Evolutionary conservation across 2,329 filamentous ascomycete genomes (phyloP), one percentile per base, ranked within the genome.

Genomic region (Apiospora kogelbergensis): DNA sequence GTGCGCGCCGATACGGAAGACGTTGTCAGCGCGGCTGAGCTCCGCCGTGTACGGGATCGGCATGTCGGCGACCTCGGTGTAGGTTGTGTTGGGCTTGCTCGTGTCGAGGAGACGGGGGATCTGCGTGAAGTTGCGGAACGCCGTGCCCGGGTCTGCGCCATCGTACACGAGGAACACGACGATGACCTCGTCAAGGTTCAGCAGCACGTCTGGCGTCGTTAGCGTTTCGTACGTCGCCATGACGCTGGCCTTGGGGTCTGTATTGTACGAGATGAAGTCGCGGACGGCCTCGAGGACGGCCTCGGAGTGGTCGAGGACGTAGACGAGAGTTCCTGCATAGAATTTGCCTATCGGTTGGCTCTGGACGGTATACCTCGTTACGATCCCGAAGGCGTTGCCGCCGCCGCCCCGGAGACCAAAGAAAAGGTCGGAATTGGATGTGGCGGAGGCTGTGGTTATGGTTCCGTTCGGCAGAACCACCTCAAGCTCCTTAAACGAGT

Each of bases 141-240:
- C 74, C 48, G 74, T 33, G 1, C 78, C 77, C 2, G 78, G 68
- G 45, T 80, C 74, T 6, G 74, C 71, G 0, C 78, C 78, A 46
- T 80, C 78, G 45, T 80, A 80, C 37, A 80, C 78, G n/a, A 79
- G 70, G 69, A 79, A 79, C 74, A 79, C 70, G 53, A 79, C 69
- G 57, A 77, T 77, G 3, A 72, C 73, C 70, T 80, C 75, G 53
- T 79, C 76, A 11, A 79, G 72, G 63, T 77, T 76, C 3, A 79
- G 71, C 22, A 71, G 69, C 46, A 76, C n/a, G 60, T 75, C 72
- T 1, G 75, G 77, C 0, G 76, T 77, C 1, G 69, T 67, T 2
- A 79, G 57, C 65, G 77, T 78, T 68, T 79, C 73, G 68, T 78
- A 79, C 1, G 77, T 79, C 3, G 75, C 76, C 68, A 80, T 75